These are phyloP conservation scores for Huntiella savannae DNA, from an alignment of 2,329 filamentous ascomycete genomes.

Conservation along the genomic window DNA sequence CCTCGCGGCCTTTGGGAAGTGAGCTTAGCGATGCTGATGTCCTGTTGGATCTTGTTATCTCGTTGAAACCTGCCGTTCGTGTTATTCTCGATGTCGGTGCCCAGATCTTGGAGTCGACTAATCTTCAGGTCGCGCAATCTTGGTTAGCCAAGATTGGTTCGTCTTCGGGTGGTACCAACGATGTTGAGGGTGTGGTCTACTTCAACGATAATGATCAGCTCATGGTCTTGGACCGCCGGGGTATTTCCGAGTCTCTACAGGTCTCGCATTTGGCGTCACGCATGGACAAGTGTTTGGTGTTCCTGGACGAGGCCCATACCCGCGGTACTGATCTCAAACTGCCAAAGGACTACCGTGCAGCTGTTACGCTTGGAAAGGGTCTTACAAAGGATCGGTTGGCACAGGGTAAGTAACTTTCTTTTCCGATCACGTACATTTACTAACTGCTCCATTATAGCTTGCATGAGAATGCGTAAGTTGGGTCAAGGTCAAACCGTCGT, in stretches of 20 bases:
- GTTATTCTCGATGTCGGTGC: slow-evolving; percentile 57
- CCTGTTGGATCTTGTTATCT: slow-evolving; percentile 27
- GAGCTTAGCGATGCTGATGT: slow-evolving; percentile 19
- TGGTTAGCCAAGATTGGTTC: slow-evolving; percentile 27
- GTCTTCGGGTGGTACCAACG: not conserved
- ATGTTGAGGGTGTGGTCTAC: slow-evolving; percentile 27
- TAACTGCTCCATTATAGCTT: slow-evolving; percentile 24
- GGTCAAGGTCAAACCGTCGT: slow-evolving; percentile 46
- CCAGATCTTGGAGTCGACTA: slow-evolving; percentile 44
- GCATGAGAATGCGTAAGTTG: slow-evolving; percentile 53
- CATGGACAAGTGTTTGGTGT: slow-evolving; percentile 42
- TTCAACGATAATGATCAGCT: slow-evolving; percentile 37
- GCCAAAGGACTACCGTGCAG: slow-evolving; percentile 38
- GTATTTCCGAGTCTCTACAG: slow-evolving; percentile 28
- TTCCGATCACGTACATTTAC: not conserved
- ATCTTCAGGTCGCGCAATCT: slow-evolving; percentile 29
- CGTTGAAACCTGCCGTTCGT: slow-evolving; percentile 22
- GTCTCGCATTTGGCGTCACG: slow-evolving; percentile 38
- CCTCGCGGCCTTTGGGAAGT: slow-evolving; percentile 6
- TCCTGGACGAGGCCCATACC: slow-evolving; percentile 52
- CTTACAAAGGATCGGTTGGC: slow-evolving; percentile 50
- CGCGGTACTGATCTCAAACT: slow-evolving; percentile 49
- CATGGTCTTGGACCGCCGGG: slow-evolving; percentile 30
- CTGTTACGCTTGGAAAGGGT: slow-evolving; percentile 44
- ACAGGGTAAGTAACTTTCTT: slow-evolving; percentile 31